A percentile compares a stretch with the other conserved stretches of the same genome.
These are phyloP conservation scores for Batkoa obscura DNA, from an alignment of 371 early-diverging fungal genomes.

Conservation along the genomic window DNA sequence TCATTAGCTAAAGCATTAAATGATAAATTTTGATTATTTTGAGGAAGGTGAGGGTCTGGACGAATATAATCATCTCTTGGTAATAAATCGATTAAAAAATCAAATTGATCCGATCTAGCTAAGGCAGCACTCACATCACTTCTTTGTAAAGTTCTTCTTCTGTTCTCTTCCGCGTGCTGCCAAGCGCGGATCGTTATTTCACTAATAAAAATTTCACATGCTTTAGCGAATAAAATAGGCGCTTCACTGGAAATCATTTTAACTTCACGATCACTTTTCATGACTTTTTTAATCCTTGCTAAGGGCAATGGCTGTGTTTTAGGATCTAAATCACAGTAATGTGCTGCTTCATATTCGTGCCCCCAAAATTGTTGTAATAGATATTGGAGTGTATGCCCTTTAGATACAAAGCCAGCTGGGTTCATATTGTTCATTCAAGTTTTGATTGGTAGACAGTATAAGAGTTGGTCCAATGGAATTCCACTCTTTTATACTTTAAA, in stretches of 20 bases:
- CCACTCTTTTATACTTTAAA: no score
- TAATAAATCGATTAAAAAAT: slow-evolving; percentile 97
- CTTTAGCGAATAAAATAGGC: slow-evolving; percentile 23
- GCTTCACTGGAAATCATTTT: slow-evolving; percentile 33
- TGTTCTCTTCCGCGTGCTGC: slow-evolving; percentile 97
- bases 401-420: no score
- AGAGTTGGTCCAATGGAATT: no score
- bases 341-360: not conserved
- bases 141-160: slow-evolving; percentile 92
- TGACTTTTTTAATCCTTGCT: slow-evolving; percentile 98
- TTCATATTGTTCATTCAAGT: no score
- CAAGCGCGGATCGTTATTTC: slow-evolving; percentile 81
- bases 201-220: slow-evolving; percentile 79
- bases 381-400: slow-evolving; percentile 4
- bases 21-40: no score
- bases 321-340: slow-evolving; percentile 4
- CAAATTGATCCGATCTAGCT: slow-evolving; percentile 92
- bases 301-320: slow-evolving; percentile 74
- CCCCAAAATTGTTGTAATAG: slow-evolving; percentile 5
- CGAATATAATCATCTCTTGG: slow-evolving; percentile 58
- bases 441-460: no score
- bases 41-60: slow-evolving; percentile 1
- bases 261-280: slow-evolving; percentile 98
- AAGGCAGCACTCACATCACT: slow-evolving; percentile 91
- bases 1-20: no score